Evolutionary conservation across 306 rosid genomes (phyloP).

Genomic region (Inga laurina): DNA sequence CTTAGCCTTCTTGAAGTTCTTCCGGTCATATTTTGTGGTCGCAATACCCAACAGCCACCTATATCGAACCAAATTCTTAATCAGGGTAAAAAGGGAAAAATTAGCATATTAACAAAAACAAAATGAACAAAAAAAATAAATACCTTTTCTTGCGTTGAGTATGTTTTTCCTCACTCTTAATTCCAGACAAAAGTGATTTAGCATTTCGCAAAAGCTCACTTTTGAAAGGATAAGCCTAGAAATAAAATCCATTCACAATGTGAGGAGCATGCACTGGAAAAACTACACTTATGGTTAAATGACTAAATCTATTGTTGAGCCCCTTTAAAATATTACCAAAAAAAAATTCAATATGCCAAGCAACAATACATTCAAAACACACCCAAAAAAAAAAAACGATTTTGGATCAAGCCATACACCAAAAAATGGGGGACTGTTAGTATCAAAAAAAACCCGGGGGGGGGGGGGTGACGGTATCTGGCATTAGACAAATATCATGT

Average conservation of each 20-base stretch:
- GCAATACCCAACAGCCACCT: slow-evolving; percentile 75
- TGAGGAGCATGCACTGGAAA: background rate
- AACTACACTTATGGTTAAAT: background rate
- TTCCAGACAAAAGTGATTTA: slow-evolving; percentile 28
- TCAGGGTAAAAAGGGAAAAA: background rate
- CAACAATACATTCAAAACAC: too few species aligned
- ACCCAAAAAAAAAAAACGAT: too few species aligned
- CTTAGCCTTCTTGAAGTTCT: slow-evolving; percentile 36
- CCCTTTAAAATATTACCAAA: too few species aligned
- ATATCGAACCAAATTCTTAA: slow-evolving; percentile 9
- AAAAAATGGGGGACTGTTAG: too few species aligned
- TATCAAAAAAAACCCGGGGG: too few species aligned
- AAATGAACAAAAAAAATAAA: background rate
- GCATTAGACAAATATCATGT: too few species aligned
- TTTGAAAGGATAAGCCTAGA: background rate
- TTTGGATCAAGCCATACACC: too few species aligned
- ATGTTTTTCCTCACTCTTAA: slow-evolving; percentile 49
- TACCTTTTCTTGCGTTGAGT: slow-evolving; percentile 63
- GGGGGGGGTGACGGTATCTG: too few species aligned
- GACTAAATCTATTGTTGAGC: too few species aligned
- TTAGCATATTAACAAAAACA: background rate
- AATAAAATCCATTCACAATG: background rate
- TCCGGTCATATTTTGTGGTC: slow-evolving; percentile 32
- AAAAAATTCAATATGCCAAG: too few species aligned
- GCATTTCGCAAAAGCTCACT: slow-evolving; percentile 28